Conservation (phyloP, 768 basidiomycete species). For the Suillus decipiens region DNA sequence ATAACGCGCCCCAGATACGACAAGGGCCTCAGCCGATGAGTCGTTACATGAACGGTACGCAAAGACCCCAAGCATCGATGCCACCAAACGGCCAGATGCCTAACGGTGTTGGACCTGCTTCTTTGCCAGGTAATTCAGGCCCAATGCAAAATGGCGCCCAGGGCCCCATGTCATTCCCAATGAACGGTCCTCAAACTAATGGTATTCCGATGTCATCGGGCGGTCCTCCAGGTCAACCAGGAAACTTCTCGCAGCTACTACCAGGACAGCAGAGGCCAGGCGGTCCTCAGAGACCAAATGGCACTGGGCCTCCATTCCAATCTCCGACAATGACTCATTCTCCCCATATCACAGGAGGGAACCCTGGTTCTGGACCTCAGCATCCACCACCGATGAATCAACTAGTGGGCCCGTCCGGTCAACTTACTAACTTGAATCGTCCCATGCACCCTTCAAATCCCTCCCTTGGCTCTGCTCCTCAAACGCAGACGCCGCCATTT, state of each 20-base stretch:
- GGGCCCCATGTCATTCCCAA: constrained; percentile 20
- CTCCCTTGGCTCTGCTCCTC: constrained; percentile 37
- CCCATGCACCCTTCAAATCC: constrained; percentile 55
- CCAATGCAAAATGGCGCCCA: constrained; percentile 32
- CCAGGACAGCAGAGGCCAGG: constrained; percentile 34
- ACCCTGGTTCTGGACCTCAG: constrained; percentile 31
- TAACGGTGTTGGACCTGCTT: constrained; percentile 32
- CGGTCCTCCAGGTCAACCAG: constrained; percentile 31
- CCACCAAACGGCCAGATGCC: constrained; percentile 25
- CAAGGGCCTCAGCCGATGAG: constrained; percentile 30
- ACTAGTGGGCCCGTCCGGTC: constrained; percentile 51
- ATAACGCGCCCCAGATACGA: constrained; percentile 25
- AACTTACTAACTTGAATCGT: constrained; percentile 44
- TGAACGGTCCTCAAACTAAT: constrained; percentile 44
- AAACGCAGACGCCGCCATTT: constrained; percentile 44
- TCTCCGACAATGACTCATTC: constrained; percentile 69
- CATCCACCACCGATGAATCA: constrained; percentile 48
- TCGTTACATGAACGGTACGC: constrained; percentile 38
- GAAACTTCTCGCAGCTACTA: constrained; percentile 36
- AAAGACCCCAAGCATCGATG: constrained; percentile 19
- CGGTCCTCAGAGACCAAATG: constrained; percentile 42
- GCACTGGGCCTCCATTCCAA: constrained; percentile 49
- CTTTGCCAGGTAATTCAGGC: constrained; percentile 25
- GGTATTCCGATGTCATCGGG: constrained; percentile 40
- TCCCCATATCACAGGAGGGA: constrained; percentile 47